Evolutionary conservation across 441 rosid genomes (phyloP), one percentile per base, ranked within the genome.

Genomic region (Pelargonium australe): DNA sequence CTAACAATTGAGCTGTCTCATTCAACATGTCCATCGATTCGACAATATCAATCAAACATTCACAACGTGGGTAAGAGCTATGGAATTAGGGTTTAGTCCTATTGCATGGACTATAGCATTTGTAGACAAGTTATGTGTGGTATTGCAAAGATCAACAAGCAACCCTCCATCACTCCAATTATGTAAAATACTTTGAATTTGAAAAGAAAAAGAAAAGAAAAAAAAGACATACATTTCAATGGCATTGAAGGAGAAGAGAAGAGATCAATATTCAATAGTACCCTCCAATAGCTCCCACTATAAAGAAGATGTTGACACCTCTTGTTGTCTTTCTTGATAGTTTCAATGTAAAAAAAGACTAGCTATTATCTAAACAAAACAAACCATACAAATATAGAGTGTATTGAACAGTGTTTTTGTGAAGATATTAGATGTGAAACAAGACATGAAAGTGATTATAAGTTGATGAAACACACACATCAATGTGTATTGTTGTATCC

Each of bases 301-400:
- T n/a, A 53, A 53, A 53, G 60, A 53, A 51, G 58, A 51, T 51
- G 60, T 19, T 53, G 60, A 53, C 60, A 53, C 60, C 60, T 53
- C 60, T 53, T 53, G 23, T 53, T 53, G 60, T 53, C 19, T 53
- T 53, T 53, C 60, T 53, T 53, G 60, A n/a, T 53, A 53, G 60
- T n/a, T 53, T 53, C 60, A 53, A 53, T 53, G 60, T 53, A 53
- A 53, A 7, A 7, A 53, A 20, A 53, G 60, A 14, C 7, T 53
- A 7, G 60, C 9, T 14, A 53, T 53, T 53, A 14, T 14, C 60
- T 20, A 49, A 13, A 49, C 12, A 49, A 49, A 49, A 14, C 31
- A 25, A 25, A 25, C 31, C 31, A 25, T 25, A 25, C 31, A 49
- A n/a, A 53, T 53, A 20, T 16, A 0, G 23, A 14, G 20, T 53